Evolutionary conservation across 2,329 filamentous ascomycete species (phyloP), one percentile per base, ranked within the genome.

Genomic region (Bipolaris gigantea): DNA sequence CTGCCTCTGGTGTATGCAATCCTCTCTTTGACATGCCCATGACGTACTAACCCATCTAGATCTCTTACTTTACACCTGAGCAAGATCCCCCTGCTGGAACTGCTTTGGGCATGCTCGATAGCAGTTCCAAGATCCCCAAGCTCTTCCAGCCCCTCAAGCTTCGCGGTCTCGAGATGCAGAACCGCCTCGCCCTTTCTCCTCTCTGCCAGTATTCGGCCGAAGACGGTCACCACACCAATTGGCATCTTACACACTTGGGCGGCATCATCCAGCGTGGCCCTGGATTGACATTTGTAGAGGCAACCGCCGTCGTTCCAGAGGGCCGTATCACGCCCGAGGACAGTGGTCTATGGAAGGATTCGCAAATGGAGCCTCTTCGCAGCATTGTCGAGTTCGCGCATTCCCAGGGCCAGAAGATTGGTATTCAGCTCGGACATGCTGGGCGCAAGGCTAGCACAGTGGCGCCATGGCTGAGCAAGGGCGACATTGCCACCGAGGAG

Each of bases 301-400:
- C 92, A 23, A 92, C 89, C 0, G 80, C 86, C 30, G 89, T 96
- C 0, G 79, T 84, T 9, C 76, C 89, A 5, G 85, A 92, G 62
- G 92, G 92, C 25, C 84, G 92, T 50, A 96, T 96, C 77, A 89
- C 89, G 0, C 90, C 91, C 1, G 81, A 92, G 71, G 89, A 93
- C 71, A 76, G 79, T 11, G 91, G 92, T 0, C 76, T 97, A 7
- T 97, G 92, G 92, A 81, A 88, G 58, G 92, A 96, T 72, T 85
- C 82, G 32, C 92, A 97, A 73, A 87, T 92, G 56, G 86, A 82
- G 59, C 86, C 87, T 0, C 76, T 95, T 53, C 83, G 81, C 69
- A 82, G 83, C 55, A 82, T 93, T 41, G 84, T 87, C 33, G 89
- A 95, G 57, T 95, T 92, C 59, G 84, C 88, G 2, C 91, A 95